Percentiles rank a stretch among this genome's conserved stretches.
Conservation (phyloP, 2,329 filamentous ascomycete genomes). For the Sporothrix phasma region DNA sequence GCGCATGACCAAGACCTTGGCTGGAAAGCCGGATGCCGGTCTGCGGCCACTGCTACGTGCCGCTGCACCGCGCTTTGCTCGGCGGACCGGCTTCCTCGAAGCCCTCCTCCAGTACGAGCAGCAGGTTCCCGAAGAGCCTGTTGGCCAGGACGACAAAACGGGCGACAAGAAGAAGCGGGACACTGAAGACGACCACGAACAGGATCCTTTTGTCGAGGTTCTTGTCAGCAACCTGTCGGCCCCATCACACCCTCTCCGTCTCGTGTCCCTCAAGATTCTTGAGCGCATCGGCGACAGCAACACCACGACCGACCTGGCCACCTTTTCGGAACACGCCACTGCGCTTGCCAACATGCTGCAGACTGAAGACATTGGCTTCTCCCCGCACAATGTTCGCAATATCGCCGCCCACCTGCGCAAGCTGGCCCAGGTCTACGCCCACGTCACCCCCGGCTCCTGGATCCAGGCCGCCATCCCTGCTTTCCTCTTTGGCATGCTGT, state of each 20-base stretch:
- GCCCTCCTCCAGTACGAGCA: conserved; percentile 49
- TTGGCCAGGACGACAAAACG: background rate
- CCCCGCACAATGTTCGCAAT: conserved; percentile 62
- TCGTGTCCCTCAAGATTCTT: conserved; percentile 64
- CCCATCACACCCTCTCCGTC: conserved; percentile 63
- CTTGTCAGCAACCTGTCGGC: conserved; percentile 66
- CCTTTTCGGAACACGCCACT: conserved; percentile 38
- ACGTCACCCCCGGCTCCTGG: conserved; percentile 50
- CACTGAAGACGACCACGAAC: conserved; percentile 32
- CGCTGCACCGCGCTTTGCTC: conserved; percentile 56
- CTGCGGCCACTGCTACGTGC: conserved; percentile 58
- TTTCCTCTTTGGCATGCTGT: conserved; percentile 83
- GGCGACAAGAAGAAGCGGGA: conserved; percentile 13
- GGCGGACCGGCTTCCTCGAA: conserved; percentile 55
- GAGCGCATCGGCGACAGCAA: conserved; percentile 20
- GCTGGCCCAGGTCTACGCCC: conserved; percentile 54
- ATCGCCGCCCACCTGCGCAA: conserved; percentile 82
- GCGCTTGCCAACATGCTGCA: conserved; percentile 58
- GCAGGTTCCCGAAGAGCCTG: conserved; percentile 17
- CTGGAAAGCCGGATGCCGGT: conserved; percentile 46
- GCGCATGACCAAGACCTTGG: conserved; percentile 46
- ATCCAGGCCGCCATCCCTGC: conserved; percentile 62
- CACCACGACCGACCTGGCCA: conserved; percentile 39
- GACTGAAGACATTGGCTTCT: conserved; percentile 70
- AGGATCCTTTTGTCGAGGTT: conserved; percentile 51